Conservation (phyloP, 768 basidiomycete species). For the Tephrocybe rancida region DNA sequence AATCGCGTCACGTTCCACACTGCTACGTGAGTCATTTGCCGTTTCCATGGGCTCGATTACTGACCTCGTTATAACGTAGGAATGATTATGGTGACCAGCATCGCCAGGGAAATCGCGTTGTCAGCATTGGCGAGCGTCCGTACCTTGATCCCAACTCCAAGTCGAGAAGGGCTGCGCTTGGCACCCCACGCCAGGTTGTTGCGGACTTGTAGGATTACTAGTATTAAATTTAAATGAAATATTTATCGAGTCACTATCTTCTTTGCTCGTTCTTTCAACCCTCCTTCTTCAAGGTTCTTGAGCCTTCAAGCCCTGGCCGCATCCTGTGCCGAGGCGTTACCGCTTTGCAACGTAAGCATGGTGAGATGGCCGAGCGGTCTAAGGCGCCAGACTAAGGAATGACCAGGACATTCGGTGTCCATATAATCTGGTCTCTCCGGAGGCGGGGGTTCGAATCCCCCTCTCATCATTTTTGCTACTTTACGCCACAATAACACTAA, state of each 20-base stretch:
- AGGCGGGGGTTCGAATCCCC: too few relatives aligned
- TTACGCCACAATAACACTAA: too few relatives aligned
- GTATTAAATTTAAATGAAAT: too few relatives aligned
- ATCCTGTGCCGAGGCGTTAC: too few relatives aligned
- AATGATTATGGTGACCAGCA: slow-evolving; percentile 33
- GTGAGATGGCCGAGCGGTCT: not conserved
- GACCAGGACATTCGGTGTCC: too few relatives aligned
- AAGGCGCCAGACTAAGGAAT: not conserved
- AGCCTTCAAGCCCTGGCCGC: too few relatives aligned
- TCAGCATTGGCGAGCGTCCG: slow-evolving; percentile 18
- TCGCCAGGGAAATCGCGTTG: slow-evolving; percentile 50
- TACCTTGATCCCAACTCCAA: slow-evolving; percentile 19
- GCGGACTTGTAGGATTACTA: slow-evolving; percentile 3
- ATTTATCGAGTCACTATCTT: too few relatives aligned
- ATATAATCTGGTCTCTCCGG: too few relatives aligned
- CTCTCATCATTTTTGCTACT: too few relatives aligned
- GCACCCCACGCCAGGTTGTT: slow-evolving; percentile 7
- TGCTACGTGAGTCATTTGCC: slow-evolving; percentile 45
- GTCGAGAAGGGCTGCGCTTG: slow-evolving; percentile 16
- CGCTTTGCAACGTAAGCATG: too few relatives aligned
- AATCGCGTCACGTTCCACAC: slow-evolving; percentile 55
- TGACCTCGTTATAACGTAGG: slow-evolving; percentile 19
- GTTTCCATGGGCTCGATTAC: not conserved
- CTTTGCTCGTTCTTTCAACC: too few relatives aligned
- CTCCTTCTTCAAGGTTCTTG: too few relatives aligned